phyloP scores from a whole-genome alignment of 2,329 filamentous ascomycete genomes.

The Metarhizium album region DNA sequence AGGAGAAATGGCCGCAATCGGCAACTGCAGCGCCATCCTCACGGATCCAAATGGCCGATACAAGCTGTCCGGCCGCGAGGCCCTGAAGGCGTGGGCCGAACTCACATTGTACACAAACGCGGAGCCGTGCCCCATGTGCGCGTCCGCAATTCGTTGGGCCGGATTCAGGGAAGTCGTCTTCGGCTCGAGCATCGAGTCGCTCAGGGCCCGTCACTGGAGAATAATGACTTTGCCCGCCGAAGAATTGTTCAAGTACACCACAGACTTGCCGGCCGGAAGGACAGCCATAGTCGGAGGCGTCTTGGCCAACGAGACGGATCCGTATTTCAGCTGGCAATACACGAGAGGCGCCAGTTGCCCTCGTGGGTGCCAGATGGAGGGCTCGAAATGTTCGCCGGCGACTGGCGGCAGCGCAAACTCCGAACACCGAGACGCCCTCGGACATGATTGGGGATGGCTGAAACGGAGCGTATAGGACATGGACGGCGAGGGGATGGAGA shows the following conservation, averaged over 20 bases:
- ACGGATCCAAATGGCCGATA: conserved; percentile 34
- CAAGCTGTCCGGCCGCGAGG: conserved; percentile 27
- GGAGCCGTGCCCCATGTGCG: conserved; percentile 48
- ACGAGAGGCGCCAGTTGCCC: conserved; percentile 14
- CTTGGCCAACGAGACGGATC: conserved; percentile 41
- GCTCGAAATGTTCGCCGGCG: neutral
- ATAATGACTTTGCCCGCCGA: conserved; percentile 36
- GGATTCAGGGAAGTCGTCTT: conserved; percentile 45
- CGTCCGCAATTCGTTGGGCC: conserved; percentile 43
- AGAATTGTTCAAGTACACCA: conserved; percentile 30
- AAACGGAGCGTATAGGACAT: neutral
- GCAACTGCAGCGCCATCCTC: conserved; percentile 39
- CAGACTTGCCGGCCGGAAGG: conserved; percentile 28
- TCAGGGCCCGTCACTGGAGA: conserved; percentile 37
- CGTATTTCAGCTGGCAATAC: conserved; percentile 44
- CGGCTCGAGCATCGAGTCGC: conserved; percentile 36
- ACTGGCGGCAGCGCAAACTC: neutral
- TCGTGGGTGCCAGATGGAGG: conserved; percentile 1
- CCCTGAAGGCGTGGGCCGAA: conserved; percentile 31
- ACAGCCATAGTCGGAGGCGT: conserved; percentile 30
- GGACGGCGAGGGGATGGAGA: neutral
- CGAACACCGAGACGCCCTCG: neutral
- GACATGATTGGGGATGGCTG: neutral
- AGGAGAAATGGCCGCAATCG: conserved; percentile 44
- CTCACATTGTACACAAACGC: conserved; percentile 47